A percentile compares a stretch with the other conserved stretches of the same genome.
These are phyloP conservation scores for Centaurea solstitialis DNA, from an alignment of 129 eudicot species.

Conservation along the genomic window DNA sequence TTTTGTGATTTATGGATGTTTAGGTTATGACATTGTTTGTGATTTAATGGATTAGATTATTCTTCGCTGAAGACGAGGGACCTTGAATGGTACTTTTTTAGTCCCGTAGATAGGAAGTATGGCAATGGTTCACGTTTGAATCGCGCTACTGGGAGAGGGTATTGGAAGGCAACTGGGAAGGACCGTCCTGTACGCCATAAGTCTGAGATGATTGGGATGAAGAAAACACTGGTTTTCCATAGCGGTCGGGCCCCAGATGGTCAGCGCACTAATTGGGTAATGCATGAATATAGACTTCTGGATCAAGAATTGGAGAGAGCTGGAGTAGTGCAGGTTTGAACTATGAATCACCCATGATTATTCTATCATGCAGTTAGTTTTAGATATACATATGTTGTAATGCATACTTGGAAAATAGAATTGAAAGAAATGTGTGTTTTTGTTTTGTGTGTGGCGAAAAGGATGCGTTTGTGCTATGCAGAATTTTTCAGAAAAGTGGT, in stretches of 20 bases:
- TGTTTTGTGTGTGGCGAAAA: slow-evolving; percentile 40
- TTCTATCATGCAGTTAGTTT: background rate
- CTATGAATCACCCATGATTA: slow-evolving; percentile 1
- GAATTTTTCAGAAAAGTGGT: slow-evolving; percentile 89
- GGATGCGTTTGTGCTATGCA: slow-evolving; percentile 90
- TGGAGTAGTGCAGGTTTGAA: slow-evolving; percentile 68
- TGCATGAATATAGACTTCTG: slow-evolving; percentile 81
- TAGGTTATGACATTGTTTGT: background rate
- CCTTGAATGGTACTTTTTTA: slow-evolving; percentile 84
- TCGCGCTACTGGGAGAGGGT: slow-evolving; percentile 78
- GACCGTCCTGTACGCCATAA: slow-evolving; percentile 69
- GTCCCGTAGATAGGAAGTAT: slow-evolving; percentile 76
- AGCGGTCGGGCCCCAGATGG: slow-evolving; percentile 90
- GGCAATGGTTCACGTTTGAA: slow-evolving; percentile 74
- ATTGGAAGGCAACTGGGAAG: slow-evolving; percentile 90
- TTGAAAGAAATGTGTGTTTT: slow-evolving; percentile 25
- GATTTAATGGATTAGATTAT: slow-evolving; percentile 35
- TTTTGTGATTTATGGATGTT: background rate
- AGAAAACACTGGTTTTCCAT: slow-evolving; percentile 82
- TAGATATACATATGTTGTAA: background rate
- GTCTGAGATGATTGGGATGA: slow-evolving; percentile 68
- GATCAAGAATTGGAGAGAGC: slow-evolving; percentile 64
- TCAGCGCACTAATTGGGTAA: slow-evolving; percentile 84
- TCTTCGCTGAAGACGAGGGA: slow-evolving; percentile 77
- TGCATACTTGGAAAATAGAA: slow-evolving; percentile 14